Base-by-base conservation (phyloP, 31 red algal genomes). In the Odonthalia washingtoniensis region DNA sequence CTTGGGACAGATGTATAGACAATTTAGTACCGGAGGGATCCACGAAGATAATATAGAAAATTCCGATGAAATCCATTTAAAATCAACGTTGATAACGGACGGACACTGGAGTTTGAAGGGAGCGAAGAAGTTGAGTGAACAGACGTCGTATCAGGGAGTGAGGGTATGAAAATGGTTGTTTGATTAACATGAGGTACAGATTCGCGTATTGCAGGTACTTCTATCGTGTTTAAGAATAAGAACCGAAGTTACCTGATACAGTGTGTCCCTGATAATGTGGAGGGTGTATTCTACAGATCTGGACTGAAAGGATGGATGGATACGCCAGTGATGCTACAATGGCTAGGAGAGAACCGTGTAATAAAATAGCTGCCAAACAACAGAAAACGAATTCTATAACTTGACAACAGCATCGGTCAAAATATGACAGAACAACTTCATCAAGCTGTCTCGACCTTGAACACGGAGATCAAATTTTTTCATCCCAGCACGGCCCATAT, bases 401-500 rank as follows among this genome's bases (percentile, higher is more conserved):
- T 82, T 3, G 78, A 82, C 24, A 69, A 82, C 38, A 39, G 52
- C 60, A 67, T 46, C 31, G 52, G 33, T 4, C 78, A 82, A 14
- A 61, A 61, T 3, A 6, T 3, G 2, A 66, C 62, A 16, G 2
- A 12, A 5, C 4, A 66, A 16, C 18, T 82, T 1, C 6, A 82
- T 1, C 1, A 34, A 1, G 35, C 62, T 66, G 12, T 14, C 2
- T 2, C 12, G 5, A 73, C 1, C n/a, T n/a, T n/a, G n/a, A n/a
- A n/a, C n/a, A n/a, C n/a, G n/a, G n/a, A n/a, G n/a, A n/a, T n/a
- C n/a, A 2, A 33, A 2, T 85, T 73, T 28, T 85, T 83, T 83
- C n/a, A 60, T 72, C 63, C 65, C 28, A 85, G 73, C 46, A 3
- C 63, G 5, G 73, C 66, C 16, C 34, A 85, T 40, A n/a, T 85